Percentiles rank a stretch among this genome's conserved stretches.
Conservation (phyloP, 106 monocot genomes). For the Dioscorea dumetorum region DNA sequence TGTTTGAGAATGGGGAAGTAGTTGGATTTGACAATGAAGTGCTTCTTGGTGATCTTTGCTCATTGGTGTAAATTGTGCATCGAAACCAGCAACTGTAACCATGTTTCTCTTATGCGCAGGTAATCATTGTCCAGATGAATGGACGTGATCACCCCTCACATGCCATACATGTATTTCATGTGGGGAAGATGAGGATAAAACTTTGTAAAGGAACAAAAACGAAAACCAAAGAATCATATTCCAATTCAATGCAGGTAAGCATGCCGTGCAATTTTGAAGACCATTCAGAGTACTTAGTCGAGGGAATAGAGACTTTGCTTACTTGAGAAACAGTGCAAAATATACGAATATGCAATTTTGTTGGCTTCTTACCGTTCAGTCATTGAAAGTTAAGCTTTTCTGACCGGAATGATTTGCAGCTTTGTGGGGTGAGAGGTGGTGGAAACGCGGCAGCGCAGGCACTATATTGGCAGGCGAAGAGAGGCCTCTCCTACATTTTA, state of each 20-base stretch:
- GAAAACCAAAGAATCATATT: conserved; percentile 78
- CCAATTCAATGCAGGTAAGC: conserved; percentile 77
- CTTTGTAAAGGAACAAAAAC: conserved; percentile 65
- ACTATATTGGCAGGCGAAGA: conserved; percentile 5
- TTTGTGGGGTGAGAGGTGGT: conserved; percentile 7
- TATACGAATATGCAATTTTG: too few relatives aligned
- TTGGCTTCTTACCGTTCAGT: neutral
- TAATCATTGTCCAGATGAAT: conserved; percentile 69
- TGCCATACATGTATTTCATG: conserved; percentile 68
- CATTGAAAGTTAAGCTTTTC: too few relatives aligned
- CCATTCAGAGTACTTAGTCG: too few relatives aligned
- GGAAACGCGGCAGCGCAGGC: conserved; percentile 9
- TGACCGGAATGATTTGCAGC: neutral
- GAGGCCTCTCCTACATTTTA: conserved; percentile 8
- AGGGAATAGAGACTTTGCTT: too few relatives aligned
- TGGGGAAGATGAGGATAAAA: conserved; percentile 73
- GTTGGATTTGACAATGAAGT: too few relatives aligned
- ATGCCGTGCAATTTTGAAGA: too few relatives aligned
- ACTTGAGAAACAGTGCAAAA: too few relatives aligned
- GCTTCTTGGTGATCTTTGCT: too few relatives aligned
- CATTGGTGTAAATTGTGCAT: too few relatives aligned
- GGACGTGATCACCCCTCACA: conserved; percentile 59
- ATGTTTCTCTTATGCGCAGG: conserved; percentile 35
- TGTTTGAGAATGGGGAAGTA: too few relatives aligned
- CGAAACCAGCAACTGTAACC: too few relatives aligned